Evolutionary conservation across 176 grass and related monocot genomes (phyloP).

Genomic region (Bolboschoenus planiculmis): DNA sequence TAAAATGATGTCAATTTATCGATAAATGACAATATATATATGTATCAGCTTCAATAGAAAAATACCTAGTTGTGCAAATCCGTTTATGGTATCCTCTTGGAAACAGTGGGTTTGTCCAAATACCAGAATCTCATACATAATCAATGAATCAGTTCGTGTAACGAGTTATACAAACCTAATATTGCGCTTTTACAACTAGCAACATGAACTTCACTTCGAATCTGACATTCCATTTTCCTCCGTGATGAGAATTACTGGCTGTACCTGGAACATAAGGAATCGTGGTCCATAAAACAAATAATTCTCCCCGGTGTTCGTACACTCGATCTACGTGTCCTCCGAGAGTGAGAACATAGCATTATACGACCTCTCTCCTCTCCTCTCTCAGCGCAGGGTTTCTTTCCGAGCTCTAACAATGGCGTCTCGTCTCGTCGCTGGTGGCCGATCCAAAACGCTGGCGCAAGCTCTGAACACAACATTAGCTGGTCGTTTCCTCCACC

Average conservation of each 20-base stretch:
- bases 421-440: slow-evolving; percentile 21
- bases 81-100: not conserved
- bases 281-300: not conserved
- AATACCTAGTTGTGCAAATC: no score
- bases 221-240: not conserved
- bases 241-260: not conserved
- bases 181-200: not conserved
- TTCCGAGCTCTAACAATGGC: slow-evolving; percentile 19
- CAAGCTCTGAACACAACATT: not conserved
- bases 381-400: not conserved
- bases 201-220: not conserved
- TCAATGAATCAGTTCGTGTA: not conserved
- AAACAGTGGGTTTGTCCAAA: slow-evolving; percentile 1
- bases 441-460: slow-evolving; percentile 17
- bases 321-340: not conserved
- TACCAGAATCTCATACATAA: not conserved
- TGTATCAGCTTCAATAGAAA: no score
- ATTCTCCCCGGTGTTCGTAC: not conserved
- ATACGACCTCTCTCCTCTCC: not conserved
- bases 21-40: no score
- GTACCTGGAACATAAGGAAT: not conserved
- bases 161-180: not conserved
- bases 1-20: no score
- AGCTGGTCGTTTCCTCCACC: not conserved
- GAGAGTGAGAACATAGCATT: not conserved